Conservation (phyloP, 306 rosid genomes). For the Casuarina glauca region DNA sequence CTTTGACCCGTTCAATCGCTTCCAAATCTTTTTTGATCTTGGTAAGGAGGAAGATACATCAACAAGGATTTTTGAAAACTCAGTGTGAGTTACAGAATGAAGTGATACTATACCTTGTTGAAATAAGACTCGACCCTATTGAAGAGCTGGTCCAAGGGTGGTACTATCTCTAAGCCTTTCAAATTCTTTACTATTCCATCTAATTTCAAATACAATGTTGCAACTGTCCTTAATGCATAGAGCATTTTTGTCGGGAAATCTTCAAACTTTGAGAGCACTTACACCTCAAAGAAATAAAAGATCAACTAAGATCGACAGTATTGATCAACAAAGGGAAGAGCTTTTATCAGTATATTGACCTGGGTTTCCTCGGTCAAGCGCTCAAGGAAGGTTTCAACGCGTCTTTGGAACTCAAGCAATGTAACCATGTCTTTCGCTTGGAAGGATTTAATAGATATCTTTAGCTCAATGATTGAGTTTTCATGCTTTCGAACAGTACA, state of each 20-base stretch:
- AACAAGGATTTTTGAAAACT: background rate
- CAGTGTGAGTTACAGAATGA: background rate
- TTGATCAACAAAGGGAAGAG: background rate
- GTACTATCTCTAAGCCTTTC: background rate
- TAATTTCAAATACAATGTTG: constrained; percentile 30
- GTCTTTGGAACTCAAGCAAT: constrained; percentile 31
- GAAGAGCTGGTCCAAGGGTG: background rate
- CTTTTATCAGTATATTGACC: constrained; percentile 15
- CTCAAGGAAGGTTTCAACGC: constrained; percentile 29
- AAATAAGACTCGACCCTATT: background rate
- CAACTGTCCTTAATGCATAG: constrained; percentile 38
- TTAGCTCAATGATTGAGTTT: constrained; percentile 9
- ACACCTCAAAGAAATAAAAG: background rate
- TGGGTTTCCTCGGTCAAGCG: constrained; percentile 40
- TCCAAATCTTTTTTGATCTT: constrained; percentile 21
- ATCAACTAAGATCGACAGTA: background rate
- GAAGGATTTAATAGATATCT: constrained; percentile 33
- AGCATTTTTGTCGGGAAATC: constrained; percentile 34
- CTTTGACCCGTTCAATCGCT: constrained; percentile 36
- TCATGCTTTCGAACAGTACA: background rate
- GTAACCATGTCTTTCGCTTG: constrained; percentile 32
- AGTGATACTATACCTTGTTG: background rate
- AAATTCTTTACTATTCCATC: constrained; percentile 8
- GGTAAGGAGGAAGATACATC: background rate
- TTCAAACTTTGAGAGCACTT: constrained; percentile 3